Conservation (phyloP, 106 monocot species). For the Acorus calamus region DNA sequence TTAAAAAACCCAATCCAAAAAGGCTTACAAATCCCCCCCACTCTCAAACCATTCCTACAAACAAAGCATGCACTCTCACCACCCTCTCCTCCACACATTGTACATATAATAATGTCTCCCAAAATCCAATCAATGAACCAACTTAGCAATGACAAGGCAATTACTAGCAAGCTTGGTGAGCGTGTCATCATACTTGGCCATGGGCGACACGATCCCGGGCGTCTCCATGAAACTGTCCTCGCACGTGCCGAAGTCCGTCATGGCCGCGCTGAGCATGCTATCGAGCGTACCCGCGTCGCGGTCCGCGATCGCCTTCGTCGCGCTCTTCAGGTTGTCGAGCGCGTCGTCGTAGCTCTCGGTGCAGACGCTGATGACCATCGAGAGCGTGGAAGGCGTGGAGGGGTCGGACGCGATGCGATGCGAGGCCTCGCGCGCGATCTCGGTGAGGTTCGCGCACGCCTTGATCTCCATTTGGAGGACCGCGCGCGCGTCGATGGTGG, state of each 20-base stretch:
- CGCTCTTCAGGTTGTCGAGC: constrained; percentile 9
- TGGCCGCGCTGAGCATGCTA: constrained; percentile 17
- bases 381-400: not conserved
- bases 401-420: not conserved
- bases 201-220: not conserved
- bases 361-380: constrained; percentile 8
- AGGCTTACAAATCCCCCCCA: too few relatives aligned
- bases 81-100: too few relatives aligned
- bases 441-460: not conserved
- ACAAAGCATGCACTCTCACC: too few relatives aligned
- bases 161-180: constrained; percentile 28
- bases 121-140: not conserved
- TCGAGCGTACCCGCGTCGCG: constrained; percentile 10
- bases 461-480: constrained; percentile 10
- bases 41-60: too few relatives aligned
- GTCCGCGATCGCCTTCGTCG: constrained; percentile 4
- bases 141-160: constrained; percentile 24
- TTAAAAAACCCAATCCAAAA: too few relatives aligned
- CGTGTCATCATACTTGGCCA: constrained; percentile 10
- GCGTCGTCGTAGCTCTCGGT: constrained; percentile 21
- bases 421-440: not conserved
- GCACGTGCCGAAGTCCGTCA: constrained; percentile 16
- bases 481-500: not conserved
- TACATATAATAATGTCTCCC: not conserved
- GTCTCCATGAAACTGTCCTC: constrained; percentile 25